phyloP scores from a whole-genome alignment of 441 rosid genomes.

The Jatropha multifida region DNA sequence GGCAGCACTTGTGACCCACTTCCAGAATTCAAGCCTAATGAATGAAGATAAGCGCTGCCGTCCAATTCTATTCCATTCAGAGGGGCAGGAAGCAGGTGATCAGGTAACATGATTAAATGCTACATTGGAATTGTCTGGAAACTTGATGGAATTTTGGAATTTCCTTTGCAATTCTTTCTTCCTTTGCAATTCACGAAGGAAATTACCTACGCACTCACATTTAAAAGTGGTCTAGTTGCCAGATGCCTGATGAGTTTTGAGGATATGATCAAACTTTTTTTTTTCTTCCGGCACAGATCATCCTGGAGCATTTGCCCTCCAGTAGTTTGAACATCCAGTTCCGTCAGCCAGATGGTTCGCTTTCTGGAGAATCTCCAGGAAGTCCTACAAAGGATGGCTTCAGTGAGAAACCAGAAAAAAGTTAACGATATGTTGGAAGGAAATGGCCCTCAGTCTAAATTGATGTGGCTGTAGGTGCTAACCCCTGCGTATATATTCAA shows the following conservation, averaged over 20 bases:
- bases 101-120: conserved; percentile 70
- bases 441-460: conserved; percentile 23
- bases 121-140: neutral
- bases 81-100: conserved; percentile 52
- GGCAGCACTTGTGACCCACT: conserved; percentile 89
- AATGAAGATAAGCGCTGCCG: conserved; percentile 99
- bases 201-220: neutral
- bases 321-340: conserved; percentile 45
- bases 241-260: neutral
- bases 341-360: conserved; percentile 45
- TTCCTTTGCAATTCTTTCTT: neutral
- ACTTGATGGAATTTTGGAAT: neutral
- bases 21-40: conserved; percentile 99
- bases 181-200: neutral
- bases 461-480: conserved; percentile 29
- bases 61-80: conserved; percentile 80
- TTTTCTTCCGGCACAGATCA: conserved; percentile 26
- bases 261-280: neutral
- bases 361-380: conserved; percentile 36
- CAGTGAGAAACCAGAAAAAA: conserved; percentile 25
- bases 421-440: conserved; percentile 25
- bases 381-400: conserved; percentile 33
- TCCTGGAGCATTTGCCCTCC: conserved; percentile 47
- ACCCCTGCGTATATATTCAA: conserved; percentile 36
- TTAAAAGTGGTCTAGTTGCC: neutral